Percentiles rank a stretch among this genome's conserved stretches.
phyloP scores from a whole-genome alignment of 106 monocot species.

The Dioscorea alata region DNA sequence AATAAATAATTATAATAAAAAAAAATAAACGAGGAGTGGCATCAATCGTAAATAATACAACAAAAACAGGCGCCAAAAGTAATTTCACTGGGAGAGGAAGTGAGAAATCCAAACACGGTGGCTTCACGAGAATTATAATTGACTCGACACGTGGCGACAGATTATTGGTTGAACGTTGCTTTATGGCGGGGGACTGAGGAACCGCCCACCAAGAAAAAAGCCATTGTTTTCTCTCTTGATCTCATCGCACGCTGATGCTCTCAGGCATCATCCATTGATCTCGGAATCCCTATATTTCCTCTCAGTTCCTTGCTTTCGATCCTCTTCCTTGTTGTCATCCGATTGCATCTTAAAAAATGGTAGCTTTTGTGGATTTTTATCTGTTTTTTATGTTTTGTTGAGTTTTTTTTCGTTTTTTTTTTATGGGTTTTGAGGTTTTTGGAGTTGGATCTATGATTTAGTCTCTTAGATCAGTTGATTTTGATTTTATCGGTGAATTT shows the following conservation, averaged over 20 bases:
- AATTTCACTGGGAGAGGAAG: too few relatives aligned
- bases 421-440: not conserved
- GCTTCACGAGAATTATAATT: not conserved
- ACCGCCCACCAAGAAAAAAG: not conserved
- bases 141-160: not conserved
- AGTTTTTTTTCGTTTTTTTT: not conserved
- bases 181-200: not conserved
- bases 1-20: too few relatives aligned
- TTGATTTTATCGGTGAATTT: not conserved
- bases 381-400: not conserved
- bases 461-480: not conserved
- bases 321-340: not conserved
- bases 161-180: not conserved
- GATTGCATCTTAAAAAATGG: conserved; percentile 9
- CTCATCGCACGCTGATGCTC: not conserved
- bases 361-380: not conserved
- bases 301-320: not conserved
- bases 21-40: too few relatives aligned
- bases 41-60: too few relatives aligned
- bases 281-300: not conserved
- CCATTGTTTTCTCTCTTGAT: not conserved
- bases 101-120: too few relatives aligned
- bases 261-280: not conserved
- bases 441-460: not conserved
- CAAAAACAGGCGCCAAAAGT: too few relatives aligned